These are phyloP conservation scores for Tolypocladium pustulatum DNA, from an alignment of 2,329 filamentous ascomycete species.

Conservation along the genomic window DNA sequence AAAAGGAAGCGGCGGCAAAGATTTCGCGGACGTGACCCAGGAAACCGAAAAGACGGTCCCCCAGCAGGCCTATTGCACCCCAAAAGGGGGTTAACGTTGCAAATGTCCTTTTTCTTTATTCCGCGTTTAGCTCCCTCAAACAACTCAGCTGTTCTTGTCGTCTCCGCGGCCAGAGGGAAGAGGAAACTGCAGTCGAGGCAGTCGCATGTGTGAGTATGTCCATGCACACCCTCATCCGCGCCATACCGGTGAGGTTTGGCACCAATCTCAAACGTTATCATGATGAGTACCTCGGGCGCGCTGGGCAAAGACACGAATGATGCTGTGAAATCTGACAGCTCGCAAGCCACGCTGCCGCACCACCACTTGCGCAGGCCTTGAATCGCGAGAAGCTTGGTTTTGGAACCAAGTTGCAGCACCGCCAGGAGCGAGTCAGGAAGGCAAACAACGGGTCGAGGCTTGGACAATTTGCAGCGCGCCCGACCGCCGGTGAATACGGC, in stretches of 20 bases:
- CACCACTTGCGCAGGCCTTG: neutral
- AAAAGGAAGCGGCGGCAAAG: neutral
- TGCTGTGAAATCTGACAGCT: neutral
- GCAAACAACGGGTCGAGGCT: too few species aligned
- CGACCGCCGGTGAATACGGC: neutral
- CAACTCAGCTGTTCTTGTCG: neutral
- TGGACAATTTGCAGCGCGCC: neutral
- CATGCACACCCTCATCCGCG: neutral
- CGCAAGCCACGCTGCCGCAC: neutral
- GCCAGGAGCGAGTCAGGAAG: too few species aligned
- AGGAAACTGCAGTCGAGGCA: neutral
- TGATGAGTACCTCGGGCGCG: neutral
- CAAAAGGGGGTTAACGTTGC: neutral
- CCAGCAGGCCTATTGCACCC: neutral
- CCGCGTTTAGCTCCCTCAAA: neutral
- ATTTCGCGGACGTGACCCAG: neutral
- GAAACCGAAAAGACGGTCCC: neutral
- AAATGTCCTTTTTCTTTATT: neutral
- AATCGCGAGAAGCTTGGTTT: neutral
- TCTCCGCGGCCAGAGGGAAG: neutral
- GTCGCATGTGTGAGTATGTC: too few species aligned
- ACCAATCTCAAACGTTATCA: neutral
- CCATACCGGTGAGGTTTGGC: neutral
- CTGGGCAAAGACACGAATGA: neutral
- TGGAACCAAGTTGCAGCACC: too few species aligned